These are phyloP conservation scores for Fagopyrum homotropicum DNA, from an alignment of 148 eudicot species.

Conservation along the genomic window DNA sequence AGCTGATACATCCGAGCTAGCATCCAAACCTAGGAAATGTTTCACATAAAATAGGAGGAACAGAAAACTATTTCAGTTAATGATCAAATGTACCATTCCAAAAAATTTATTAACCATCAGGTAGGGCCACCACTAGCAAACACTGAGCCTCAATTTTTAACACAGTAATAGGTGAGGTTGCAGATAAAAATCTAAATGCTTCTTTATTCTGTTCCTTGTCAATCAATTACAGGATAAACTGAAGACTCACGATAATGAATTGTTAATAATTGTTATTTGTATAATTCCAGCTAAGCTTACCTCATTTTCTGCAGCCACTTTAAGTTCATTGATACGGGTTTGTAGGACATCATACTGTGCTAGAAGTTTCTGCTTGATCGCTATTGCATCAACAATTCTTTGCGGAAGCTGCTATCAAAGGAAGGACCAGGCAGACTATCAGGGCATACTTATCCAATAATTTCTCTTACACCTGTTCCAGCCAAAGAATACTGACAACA, in stretches of 20 bases:
- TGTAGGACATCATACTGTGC: slow-evolving; percentile 92
- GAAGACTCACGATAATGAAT: too few species aligned
- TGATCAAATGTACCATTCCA: too few species aligned
- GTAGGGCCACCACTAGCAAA: too few species aligned
- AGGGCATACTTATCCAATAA: too few species aligned
- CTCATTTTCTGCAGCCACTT: slow-evolving; percentile 85
- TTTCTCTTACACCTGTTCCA: background rate
- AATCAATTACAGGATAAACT: too few species aligned
- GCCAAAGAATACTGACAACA: background rate
- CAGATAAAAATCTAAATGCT: too few species aligned
- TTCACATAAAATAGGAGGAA: background rate
- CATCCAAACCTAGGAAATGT: slow-evolving; percentile 68
- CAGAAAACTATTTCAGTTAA: too few species aligned
- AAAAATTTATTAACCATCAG: too few species aligned
- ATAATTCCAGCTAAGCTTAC: slow-evolving; percentile 25
- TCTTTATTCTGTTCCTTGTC: too few species aligned
- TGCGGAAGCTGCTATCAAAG: slow-evolving; percentile 58
- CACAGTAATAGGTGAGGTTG: too few species aligned
- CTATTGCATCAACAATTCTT: slow-evolving; percentile 50
- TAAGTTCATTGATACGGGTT: slow-evolving; percentile 82
- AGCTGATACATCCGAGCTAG: slow-evolving; percentile 91
- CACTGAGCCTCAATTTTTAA: too few species aligned
- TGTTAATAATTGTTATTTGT: background rate
- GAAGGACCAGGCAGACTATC: background rate
- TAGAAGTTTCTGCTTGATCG: slow-evolving; percentile 76